A percentile compares a stretch with the other conserved stretches of the same genome.
These are phyloP conservation scores for Pleomassaria siparia DNA, from an alignment of 2,329 filamentous ascomycete genomes.

Conservation along the genomic window DNA sequence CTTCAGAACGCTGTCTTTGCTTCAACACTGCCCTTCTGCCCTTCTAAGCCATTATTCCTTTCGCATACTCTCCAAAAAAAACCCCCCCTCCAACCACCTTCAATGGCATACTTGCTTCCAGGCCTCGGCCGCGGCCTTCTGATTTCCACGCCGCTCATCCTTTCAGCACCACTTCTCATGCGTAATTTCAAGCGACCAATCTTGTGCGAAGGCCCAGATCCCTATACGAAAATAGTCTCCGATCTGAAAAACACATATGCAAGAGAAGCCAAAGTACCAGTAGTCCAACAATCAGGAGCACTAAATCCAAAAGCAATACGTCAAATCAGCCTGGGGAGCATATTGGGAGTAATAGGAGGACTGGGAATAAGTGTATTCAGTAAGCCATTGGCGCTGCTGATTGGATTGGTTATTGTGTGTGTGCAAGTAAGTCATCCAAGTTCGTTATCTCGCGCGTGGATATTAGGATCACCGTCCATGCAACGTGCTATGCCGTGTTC, in stretches of 20 bases:
- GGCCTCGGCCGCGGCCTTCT: slow-evolving; percentile 42
- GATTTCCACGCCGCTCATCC: slow-evolving; percentile 38
- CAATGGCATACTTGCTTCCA: slow-evolving; percentile 43
- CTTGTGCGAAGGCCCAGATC: slow-evolving; percentile 39
- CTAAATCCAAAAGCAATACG: slow-evolving; percentile 46
- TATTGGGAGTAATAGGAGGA: slow-evolving; percentile 52
- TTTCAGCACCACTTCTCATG: slow-evolving; percentile 35
- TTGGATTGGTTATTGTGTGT: slow-evolving; percentile 65
- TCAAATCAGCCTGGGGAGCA: slow-evolving; percentile 51
- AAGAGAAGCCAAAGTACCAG: slow-evolving; percentile 42
- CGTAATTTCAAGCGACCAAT: slow-evolving; percentile 32
- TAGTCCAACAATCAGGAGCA: slow-evolving; percentile 41
- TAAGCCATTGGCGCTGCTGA: slow-evolving; percentile 66
- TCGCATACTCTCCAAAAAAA: not conserved
- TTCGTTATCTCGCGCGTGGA: not conserved
- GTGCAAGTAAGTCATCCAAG: slow-evolving; percentile 55
- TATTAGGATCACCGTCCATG: not conserved
- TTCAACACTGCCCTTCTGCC: not conserved
- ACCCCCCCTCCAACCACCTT: not conserved
- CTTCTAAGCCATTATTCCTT: slow-evolving; percentile 3
- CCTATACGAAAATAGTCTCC: slow-evolving; percentile 43
- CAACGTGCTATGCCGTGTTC: not conserved
- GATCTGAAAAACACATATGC: slow-evolving; percentile 38
- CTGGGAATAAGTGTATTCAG: slow-evolving; percentile 71
- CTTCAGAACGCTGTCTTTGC: slow-evolving; percentile 3